Conservation (phyloP, 805 yeast species). For the Metschnikowia colocasiae region DNA sequence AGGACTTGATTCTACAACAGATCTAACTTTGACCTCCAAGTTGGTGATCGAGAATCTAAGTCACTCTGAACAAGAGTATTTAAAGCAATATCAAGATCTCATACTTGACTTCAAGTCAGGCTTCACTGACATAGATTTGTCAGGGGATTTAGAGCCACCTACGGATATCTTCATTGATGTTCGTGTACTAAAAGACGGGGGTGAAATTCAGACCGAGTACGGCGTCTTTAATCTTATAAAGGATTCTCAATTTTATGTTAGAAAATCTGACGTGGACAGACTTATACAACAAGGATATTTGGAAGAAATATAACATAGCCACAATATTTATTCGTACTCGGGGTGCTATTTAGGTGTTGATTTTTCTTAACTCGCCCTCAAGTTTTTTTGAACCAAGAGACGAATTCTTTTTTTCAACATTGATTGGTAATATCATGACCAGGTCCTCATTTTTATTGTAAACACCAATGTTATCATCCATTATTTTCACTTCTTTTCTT, state of each 20-base stretch:
- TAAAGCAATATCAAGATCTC: slow-evolving; percentile 64
- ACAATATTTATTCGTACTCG: not conserved
- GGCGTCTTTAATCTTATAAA: slow-evolving; percentile 92
- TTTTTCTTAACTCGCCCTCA: slow-evolving; percentile 39
- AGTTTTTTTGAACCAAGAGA: slow-evolving; percentile 60
- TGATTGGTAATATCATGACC: slow-evolving; percentile 60
- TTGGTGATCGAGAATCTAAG: slow-evolving; percentile 51
- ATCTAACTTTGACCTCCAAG: slow-evolving; percentile 6
- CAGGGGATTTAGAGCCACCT: slow-evolving; percentile 91
- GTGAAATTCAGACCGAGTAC: slow-evolving; percentile 95
- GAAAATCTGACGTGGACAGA: slow-evolving; percentile 92
- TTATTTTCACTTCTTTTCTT: slow-evolving; percentile 60
- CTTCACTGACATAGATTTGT: slow-evolving; percentile 77
- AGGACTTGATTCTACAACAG: slow-evolving; percentile 1
- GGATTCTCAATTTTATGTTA: slow-evolving; percentile 89
- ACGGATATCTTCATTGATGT: slow-evolving; percentile 90
- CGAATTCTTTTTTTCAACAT: slow-evolving; percentile 67
- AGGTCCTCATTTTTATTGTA: slow-evolving; percentile 41
- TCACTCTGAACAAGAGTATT: slow-evolving; percentile 77
- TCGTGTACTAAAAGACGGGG: slow-evolving; percentile 88
- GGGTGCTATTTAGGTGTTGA: not conserved
- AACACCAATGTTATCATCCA: slow-evolving; percentile 58
- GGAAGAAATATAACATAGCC: slow-evolving; percentile 52
- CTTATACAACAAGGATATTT: slow-evolving; percentile 91
- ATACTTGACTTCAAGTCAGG: slow-evolving; percentile 73